phyloP scores from a whole-genome alignment of 108 stramenopile genomes.

The Fistulifera solaris region DNA sequence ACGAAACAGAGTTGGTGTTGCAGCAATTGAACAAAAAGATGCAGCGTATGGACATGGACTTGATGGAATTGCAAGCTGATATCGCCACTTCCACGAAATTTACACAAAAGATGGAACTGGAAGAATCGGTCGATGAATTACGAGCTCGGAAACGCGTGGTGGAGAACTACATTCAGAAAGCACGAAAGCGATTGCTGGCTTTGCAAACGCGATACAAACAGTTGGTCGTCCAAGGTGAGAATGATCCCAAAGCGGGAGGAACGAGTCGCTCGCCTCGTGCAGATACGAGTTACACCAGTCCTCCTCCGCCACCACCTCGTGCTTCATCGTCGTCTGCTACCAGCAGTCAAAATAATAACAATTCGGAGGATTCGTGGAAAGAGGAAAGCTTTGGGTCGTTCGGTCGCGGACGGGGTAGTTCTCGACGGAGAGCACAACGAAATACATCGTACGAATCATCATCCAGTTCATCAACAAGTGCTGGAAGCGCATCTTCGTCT shows the following conservation, averaged over 20 bases:
- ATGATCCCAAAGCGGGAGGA: constrained; percentile 19
- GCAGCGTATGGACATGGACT: constrained; percentile 37
- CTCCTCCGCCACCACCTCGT: constrained; percentile 3
- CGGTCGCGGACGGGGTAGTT: constrained; percentile 22
- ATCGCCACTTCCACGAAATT: constrained; percentile 29
- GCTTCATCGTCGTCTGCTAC: constrained; percentile 20
- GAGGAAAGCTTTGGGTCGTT: constrained; percentile 39
- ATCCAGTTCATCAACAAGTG: neutral
- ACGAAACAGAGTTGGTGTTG: constrained; percentile 65
- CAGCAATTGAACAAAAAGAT: constrained; percentile 53
- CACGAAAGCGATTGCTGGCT: constrained; percentile 49
- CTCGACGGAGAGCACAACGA: constrained; percentile 13
- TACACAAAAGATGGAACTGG: constrained; percentile 53
- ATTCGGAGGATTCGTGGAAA: constrained; percentile 28
- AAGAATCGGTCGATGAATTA: constrained; percentile 53
- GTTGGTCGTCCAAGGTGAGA: constrained; percentile 37
- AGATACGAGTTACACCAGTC: neutral
- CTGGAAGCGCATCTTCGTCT: neutral
- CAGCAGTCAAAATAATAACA: constrained; percentile 10
- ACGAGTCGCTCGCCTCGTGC: constrained; percentile 1
- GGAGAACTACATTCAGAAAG: constrained; percentile 49
- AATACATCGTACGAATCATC: neutral
- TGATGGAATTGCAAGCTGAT: constrained; percentile 42
- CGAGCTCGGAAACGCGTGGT: constrained; percentile 64
- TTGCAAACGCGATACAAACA: constrained; percentile 73